A percentile compares a stretch with the other conserved stretches of the same genome.
Evolutionary conservation across 1,139 yeast genomes (phyloP).

Genomic region (Suhomyces bolitotheri): DNA sequence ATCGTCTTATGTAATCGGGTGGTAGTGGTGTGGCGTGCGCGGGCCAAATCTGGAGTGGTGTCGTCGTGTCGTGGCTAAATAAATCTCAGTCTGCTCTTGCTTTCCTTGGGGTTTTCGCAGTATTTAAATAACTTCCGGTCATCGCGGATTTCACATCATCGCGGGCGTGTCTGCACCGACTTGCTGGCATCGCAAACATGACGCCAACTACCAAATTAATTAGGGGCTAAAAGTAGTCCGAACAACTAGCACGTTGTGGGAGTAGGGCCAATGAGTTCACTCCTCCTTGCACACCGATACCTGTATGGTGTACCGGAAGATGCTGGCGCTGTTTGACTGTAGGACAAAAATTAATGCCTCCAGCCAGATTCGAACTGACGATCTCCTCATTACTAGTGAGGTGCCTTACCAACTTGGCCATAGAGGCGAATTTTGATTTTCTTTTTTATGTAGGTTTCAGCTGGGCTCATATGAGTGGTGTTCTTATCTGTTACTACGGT

Average conservation of each 20-base stretch:
- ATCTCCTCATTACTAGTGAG: constrained; percentile 89
- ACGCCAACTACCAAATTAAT: no score
- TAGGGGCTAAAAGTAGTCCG: no score
- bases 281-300: no score
- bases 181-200: constrained; percentile 10
- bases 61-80: constrained; percentile 3
- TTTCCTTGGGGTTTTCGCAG: constrained; percentile 10
- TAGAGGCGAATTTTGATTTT: constrained; percentile 15
- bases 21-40: constrained; percentile 12
- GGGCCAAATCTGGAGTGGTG: constrained; percentile 4
- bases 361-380: constrained; percentile 86
- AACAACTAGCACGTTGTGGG: no score
- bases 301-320: no score
- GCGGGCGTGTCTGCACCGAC: constrained; percentile 6
- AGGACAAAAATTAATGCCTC: constrained; percentile 53
- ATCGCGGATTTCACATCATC: constrained; percentile 1
- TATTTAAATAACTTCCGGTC: constrained; percentile 11
- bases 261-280: no score
- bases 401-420: constrained; percentile 89
- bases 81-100: constrained; percentile 1
- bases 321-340: no score
- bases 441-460: not conserved
- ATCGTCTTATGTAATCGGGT: constrained; percentile 11
- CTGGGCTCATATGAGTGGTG: no score
- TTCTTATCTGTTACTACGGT: no score